phyloP scores from a whole-genome alignment of 2,329 filamentous ascomycete species.

The Orbilia brochopaga region DNA sequence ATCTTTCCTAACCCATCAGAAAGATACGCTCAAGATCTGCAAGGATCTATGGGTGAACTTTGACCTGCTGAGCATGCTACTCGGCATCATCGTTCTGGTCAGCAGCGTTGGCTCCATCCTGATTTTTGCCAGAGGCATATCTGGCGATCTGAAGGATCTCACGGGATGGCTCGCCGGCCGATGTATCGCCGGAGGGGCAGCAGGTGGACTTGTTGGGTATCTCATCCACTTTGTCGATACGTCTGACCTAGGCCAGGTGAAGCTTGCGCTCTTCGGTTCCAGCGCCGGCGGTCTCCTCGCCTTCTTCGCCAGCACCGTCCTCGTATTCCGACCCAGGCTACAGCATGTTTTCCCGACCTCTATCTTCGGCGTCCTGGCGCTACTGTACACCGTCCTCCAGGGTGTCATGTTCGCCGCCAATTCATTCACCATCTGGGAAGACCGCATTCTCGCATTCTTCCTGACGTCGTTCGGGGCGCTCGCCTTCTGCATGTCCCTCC shows the following conservation, averaged over 20 bases:
- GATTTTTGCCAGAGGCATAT: conserved; percentile 71
- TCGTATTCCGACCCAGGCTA: conserved; percentile 58
- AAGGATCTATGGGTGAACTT: conserved; percentile 90
- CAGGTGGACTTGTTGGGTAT: conserved; percentile 57
- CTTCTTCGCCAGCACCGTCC: conserved; percentile 54
- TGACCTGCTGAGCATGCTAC: conserved; percentile 81
- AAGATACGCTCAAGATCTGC: conserved; percentile 77
- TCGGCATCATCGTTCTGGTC: conserved; percentile 75
- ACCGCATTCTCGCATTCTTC: conserved; percentile 91
- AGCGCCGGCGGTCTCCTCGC: conserved; percentile 61
- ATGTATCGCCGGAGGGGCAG: conserved; percentile 62
- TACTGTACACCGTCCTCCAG: conserved; percentile 81
- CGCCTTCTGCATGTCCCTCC: conserved; percentile 75
- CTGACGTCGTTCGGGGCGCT: conserved; percentile 82
- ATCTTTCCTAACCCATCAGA: conserved; percentile 75
- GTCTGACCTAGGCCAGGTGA: conserved; percentile 50
- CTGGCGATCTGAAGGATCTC: conserved; percentile 64
- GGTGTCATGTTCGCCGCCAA: conserved; percentile 96
- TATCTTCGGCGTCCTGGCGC: conserved; percentile 85
- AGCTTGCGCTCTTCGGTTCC: conserved; percentile 58
- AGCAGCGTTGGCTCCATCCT: conserved; percentile 72
- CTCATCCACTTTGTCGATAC: conserved; percentile 21
- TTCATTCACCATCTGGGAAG: conserved; percentile 98
- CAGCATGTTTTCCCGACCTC: conserved; percentile 70
- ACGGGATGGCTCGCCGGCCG: conserved; percentile 63